Base-by-base conservation (phyloP, 768 basidiomycete species). In the Pisolithus orientalis region DNA sequence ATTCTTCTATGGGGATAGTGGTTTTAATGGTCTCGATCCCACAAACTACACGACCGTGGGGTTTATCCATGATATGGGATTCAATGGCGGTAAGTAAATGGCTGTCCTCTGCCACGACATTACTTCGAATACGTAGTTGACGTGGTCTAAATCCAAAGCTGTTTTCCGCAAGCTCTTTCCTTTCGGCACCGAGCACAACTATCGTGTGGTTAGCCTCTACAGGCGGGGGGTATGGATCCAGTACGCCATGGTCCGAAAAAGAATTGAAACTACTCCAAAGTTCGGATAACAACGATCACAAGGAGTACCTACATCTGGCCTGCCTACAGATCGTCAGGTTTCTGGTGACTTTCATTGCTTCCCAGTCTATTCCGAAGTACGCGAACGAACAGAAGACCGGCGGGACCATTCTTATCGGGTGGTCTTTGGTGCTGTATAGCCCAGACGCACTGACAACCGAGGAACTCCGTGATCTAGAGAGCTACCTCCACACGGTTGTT, bases 151-250 rank as follows among this genome's bases (percentile, higher is more conserved):
- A 17, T 11, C 10, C 21, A 14, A 27, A 44, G 50, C 21, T 24
- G 32, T 51, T 8, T 53, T 51, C 25, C 51, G 25, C 29, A 53
- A 27, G 27, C 50, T 54, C 17, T 28, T 51, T 24, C 49, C 53
- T 34, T 39, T 44, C 28, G 53, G 50, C n/a, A 25, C 25, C 17
- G 40, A 17, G 9, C 52, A 53, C n/a, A 11, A 42, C 25, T 42
- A 32, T 14, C 52, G 53, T 5, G n/a, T 54, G 16, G 32, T 52
- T 17, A 45, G 53, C 42, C 34, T 54, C 32, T 54, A 54, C 21
- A 51, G 53, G 27, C 53, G 21, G 53, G 14, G 53, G 50, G 11
- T 54, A 54, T 29, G 27, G 8, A 39, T 25, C 31, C 16, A 52
- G 50, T 6, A 52, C 53, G 9, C 44, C 44, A 16, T 44, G n/a